These are phyloP conservation scores for Gossypium sturtianum DNA, from an alignment of 345 rosid species.

Conservation along the genomic window DNA sequence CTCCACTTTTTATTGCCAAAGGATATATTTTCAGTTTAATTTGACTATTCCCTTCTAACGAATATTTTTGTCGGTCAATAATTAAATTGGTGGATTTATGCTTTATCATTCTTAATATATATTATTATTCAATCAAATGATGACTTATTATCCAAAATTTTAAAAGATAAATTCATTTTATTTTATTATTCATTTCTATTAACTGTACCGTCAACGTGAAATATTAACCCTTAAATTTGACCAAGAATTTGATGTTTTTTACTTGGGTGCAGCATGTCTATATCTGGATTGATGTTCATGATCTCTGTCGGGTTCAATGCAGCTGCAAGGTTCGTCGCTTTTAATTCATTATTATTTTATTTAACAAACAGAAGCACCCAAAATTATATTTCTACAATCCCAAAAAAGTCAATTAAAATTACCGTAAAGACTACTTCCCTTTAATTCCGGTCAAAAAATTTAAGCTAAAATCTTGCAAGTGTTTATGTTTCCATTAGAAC, in stretches of 20 bases:
- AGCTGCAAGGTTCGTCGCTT: conserved; percentile 60
- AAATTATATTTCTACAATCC: background rate
- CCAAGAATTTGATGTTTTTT: background rate
- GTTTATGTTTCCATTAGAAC: background rate
- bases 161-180: too few relatives aligned
- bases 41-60: too few relatives aligned
- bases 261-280: conserved; percentile 38
- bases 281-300: conserved; percentile 52
- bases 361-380: too few relatives aligned
- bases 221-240: background rate
- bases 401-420: background rate
- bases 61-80: too few relatives aligned
- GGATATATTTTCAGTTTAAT: too few relatives aligned
- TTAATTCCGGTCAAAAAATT: background rate
- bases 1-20: too few relatives aligned
- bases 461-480: background rate
- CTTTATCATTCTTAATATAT: too few relatives aligned
- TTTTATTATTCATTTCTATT: too few relatives aligned
- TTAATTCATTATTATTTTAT: too few relatives aligned
- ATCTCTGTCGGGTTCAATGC: conserved; percentile 86
- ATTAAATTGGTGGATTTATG: too few relatives aligned
- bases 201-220: background rate
- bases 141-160: too few relatives aligned
- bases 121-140: too few relatives aligned
- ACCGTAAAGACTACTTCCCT: background rate